These are phyloP conservation scores for Rubia balearica DNA, from an alignment of 305 asterid species.

Conservation along the genomic window DNA sequence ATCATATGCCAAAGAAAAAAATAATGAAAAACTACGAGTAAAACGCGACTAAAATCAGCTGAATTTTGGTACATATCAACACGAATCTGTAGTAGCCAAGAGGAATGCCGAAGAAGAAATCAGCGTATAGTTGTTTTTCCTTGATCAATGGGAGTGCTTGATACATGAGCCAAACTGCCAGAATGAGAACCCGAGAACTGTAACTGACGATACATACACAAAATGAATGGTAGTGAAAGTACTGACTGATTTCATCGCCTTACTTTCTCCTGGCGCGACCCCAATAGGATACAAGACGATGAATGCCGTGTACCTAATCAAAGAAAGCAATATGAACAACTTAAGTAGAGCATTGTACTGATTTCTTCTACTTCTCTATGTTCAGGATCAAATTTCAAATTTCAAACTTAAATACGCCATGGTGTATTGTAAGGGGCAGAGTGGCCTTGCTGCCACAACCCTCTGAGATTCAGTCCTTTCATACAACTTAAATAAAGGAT, in stretches of 20 bases:
- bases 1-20: background rate
- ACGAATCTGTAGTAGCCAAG: slow-evolving; percentile 58
- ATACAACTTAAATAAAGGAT: background rate
- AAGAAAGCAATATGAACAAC: slow-evolving; percentile 16
- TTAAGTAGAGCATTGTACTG: slow-evolving; percentile 1
- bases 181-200: slow-evolving; percentile 9
- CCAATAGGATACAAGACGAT: slow-evolving; percentile 79
- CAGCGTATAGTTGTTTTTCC: slow-evolving; percentile 53
- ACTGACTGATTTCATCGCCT: slow-evolving; percentile 22
- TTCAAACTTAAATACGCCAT: no score
- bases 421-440: no score
- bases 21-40: background rate
- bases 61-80: slow-evolving; percentile 31
- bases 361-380: background rate
- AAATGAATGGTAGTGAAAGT: background rate
- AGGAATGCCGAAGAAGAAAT: slow-evolving; percentile 39
- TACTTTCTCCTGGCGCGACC: slow-evolving; percentile 86
- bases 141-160: slow-evolving; percentile 73
- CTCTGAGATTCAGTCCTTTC: no score
- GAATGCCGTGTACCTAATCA: slow-evolving; percentile 75
- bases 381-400: no score
- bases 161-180: slow-evolving; percentile 89
- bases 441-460: no score
- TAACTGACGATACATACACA: slow-evolving; percentile 1
- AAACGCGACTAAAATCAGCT: background rate